A percentile compares a stretch with the other conserved stretches of the same genome.
Conservation (phyloP, 495 filamentous ascomycete species). For the Cudoniella acicularis region DNA sequence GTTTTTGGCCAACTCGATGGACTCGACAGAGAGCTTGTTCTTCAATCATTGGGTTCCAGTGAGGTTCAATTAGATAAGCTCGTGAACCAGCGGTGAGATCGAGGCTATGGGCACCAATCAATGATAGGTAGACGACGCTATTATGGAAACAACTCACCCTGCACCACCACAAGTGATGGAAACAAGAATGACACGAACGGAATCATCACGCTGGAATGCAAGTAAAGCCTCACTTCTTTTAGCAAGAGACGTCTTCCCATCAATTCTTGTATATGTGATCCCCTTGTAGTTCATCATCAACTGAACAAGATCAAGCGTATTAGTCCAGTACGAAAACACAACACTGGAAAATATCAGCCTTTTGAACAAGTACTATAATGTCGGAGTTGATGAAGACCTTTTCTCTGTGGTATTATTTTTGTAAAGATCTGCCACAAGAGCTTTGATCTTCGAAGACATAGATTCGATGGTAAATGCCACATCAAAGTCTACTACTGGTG, state of each 20-base stretch:
- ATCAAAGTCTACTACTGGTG: background rate
- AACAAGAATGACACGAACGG: slow-evolving; percentile 13
- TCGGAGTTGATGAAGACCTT: too few relatives aligned
- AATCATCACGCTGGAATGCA: slow-evolving; percentile 8
- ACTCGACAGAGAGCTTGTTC: slow-evolving; percentile 31
- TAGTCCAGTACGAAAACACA: slow-evolving; percentile 8
- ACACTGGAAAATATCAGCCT: background rate
- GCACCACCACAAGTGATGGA: slow-evolving; percentile 13
- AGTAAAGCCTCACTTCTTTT: background rate
- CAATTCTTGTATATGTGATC: background rate
- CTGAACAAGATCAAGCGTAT: slow-evolving; percentile 6
- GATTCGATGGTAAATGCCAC: background rate
- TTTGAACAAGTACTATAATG: too few relatives aligned
- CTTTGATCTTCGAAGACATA: background rate
- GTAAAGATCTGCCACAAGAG: background rate
- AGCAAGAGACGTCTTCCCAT: slow-evolving; percentile 3
- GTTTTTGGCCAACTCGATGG: slow-evolving; percentile 29
- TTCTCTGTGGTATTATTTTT: background rate
- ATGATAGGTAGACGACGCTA: background rate
- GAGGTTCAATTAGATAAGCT: slow-evolving; percentile 29
- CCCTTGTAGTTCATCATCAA: background rate
- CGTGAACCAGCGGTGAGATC: slow-evolving; percentile 26
- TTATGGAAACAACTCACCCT: slow-evolving; percentile 10
- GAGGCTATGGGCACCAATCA: slow-evolving; percentile 7
- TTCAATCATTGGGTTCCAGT: slow-evolving; percentile 33